These are phyloP conservation scores for Puya raimondii DNA, from an alignment of 176 grass and related monocot species.

Conservation along the genomic window DNA sequence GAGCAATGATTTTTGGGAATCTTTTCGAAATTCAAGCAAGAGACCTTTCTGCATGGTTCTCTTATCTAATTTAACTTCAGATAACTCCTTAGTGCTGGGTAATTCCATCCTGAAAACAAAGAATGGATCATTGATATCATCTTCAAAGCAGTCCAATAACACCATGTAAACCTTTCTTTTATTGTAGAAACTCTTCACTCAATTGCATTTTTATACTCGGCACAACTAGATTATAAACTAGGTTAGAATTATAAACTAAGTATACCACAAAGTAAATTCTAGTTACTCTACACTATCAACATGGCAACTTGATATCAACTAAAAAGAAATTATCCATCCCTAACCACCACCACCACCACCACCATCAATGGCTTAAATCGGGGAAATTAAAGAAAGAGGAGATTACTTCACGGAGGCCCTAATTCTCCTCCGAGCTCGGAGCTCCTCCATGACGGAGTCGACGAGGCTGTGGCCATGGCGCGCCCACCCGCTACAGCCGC, in stretches of 20 bases:
- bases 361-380: not conserved
- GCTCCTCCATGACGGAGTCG: constrained; percentile 56
- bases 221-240: not conserved
- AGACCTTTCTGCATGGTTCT: constrained; percentile 64
- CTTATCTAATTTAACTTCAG: constrained; percentile 51
- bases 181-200: not conserved
- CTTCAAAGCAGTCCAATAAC: not conserved
- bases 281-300: no score
- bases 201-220: not conserved
- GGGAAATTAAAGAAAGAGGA: not conserved
- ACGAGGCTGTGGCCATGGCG: constrained; percentile 38
- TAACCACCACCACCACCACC: not conserved
- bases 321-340: not conserved
- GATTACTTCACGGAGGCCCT: constrained; percentile 51
- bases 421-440: constrained; percentile 31
- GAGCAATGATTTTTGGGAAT: constrained; percentile 67
- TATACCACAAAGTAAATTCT: no score
- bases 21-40: constrained; percentile 89
- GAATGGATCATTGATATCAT: not conserved
- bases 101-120: constrained; percentile 49
- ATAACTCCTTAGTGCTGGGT: constrained; percentile 51
- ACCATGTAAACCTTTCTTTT: not conserved
- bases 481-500: constrained; percentile 1
- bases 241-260: no score
- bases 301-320: no score